Evolutionary conservation across 1,284 basidiomycete species (phyloP), one percentile per base, ranked within the genome.

Genomic region (Abortiporus biennis): DNA sequence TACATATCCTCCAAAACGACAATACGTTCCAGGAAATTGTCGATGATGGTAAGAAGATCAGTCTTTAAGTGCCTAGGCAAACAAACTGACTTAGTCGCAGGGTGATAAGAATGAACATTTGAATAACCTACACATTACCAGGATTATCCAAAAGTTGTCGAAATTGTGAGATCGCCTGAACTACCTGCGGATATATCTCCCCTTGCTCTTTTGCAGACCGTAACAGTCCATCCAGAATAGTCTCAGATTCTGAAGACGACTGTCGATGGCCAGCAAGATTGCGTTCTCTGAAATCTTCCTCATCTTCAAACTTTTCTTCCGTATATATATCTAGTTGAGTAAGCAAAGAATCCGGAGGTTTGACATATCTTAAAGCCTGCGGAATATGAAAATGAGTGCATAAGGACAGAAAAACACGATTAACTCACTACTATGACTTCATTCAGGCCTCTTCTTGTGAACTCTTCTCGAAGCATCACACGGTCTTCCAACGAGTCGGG

Each of bases 291-390:
- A 91, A 71, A 42, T 92, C 87, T 56, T 87, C 82, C 58, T 90
- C 84, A 59, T 95, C 92, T 50, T 92, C 90, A 38, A 85, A 86
- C 53, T 90, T 88, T 59, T 93, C 91, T 50, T 95, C 90, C 0
- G 77, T 74, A 53, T 92, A 94, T 13, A 90, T 74, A 48, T 86
- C 78, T 4, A 93, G 66, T 54, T 94, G 91, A 0, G 74, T 84
- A 13, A 83, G 56, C 22, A 93, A 65, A 1, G 63, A 62, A 34
- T 92, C 88, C 9, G 90, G 86, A 1, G 89, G 86, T 51, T 78
- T 76, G 33, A 83, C 67, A 53, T 90, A 89, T 48, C 81, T 74
- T 4, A 93, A 64, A 2, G 78, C 74, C 86, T 92, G 30, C 20
- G 16, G 11, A 16, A 11, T 11, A 20, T 37, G 8, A 11, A 17